A percentile compares a stretch with the other conserved stretches of the same genome.
Evolutionary conservation across 176 grass and related monocot species (phyloP).

Genomic region (Carex littledalei): DNA sequence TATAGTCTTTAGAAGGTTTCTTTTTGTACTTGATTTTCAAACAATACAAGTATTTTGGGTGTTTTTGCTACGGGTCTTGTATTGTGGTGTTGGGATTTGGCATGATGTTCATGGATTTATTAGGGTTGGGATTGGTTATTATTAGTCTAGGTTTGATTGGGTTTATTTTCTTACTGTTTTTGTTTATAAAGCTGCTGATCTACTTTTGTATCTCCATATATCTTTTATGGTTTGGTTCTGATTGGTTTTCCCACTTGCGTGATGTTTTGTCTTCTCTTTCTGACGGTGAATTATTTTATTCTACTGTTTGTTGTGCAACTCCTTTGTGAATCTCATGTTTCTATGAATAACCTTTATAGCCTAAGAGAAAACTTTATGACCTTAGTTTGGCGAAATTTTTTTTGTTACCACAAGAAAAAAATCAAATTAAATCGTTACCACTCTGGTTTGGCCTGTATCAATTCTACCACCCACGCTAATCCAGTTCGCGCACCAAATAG

Average conservation of each 20-base stretch:
- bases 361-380: background rate
- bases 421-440: too few species aligned
- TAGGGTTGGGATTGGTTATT: background rate
- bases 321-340: background rate
- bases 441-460: too few species aligned
- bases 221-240: background rate
- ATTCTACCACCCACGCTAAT: too few species aligned
- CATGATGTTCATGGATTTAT: background rate
- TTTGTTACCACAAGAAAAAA: too few species aligned
- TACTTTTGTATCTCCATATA: slow-evolving; percentile 13
- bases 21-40: background rate
- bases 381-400: too few species aligned
- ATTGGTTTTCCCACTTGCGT: slow-evolving; percentile 15
- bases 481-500: too few species aligned
- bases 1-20: background rate
- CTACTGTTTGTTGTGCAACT: background rate
- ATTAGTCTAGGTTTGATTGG: background rate
- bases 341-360: background rate
- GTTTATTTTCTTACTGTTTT: background rate
- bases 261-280: background rate
- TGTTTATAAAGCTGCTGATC: slow-evolving; percentile 1
- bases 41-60: background rate
- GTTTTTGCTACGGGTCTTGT: background rate
- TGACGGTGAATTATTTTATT: slow-evolving; percentile 1
- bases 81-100: background rate